Evolutionary conservation across 2,329 filamentous ascomycete genomes (phyloP).

Genomic region (Penicillium expansum): DNA sequence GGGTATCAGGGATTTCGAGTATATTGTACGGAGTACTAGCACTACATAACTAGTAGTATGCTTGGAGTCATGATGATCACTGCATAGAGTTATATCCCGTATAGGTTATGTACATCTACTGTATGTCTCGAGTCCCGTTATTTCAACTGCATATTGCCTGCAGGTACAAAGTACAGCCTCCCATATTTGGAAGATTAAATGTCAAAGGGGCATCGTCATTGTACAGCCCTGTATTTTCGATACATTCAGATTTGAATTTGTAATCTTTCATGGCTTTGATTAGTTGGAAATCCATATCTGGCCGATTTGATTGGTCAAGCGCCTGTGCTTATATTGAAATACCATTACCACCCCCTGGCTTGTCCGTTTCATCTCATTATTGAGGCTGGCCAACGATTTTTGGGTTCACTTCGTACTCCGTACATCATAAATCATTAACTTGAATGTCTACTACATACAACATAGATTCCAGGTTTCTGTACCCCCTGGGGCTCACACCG

Average conservation of each 20-base stretch:
- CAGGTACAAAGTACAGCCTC: background rate
- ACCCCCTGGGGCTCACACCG: background rate
- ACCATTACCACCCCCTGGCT: background rate
- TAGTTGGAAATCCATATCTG: fast-evolving
- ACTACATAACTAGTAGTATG: no score
- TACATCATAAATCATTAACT: background rate
- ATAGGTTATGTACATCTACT: no score
- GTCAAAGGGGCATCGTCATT: background rate
- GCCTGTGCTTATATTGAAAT: background rate
- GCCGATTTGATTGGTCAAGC: background rate
- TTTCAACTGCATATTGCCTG: background rate
- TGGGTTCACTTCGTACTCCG: background rate
- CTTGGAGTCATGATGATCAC: no score
- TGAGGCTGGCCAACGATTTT: background rate
- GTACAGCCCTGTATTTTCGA: background rate
- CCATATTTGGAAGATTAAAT: background rate
- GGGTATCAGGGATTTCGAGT: no score
- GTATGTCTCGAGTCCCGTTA: background rate
- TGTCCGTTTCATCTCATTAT: background rate
- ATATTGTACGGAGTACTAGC: no score
- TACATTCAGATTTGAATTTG: background rate
- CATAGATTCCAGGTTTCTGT: background rate
- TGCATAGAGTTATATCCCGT: no score
- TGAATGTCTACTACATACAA: background rate
- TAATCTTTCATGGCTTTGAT: background rate